These are phyloP conservation scores for Gossypium australe DNA, from an alignment of 345 rosid species.

Conservation along the genomic window DNA sequence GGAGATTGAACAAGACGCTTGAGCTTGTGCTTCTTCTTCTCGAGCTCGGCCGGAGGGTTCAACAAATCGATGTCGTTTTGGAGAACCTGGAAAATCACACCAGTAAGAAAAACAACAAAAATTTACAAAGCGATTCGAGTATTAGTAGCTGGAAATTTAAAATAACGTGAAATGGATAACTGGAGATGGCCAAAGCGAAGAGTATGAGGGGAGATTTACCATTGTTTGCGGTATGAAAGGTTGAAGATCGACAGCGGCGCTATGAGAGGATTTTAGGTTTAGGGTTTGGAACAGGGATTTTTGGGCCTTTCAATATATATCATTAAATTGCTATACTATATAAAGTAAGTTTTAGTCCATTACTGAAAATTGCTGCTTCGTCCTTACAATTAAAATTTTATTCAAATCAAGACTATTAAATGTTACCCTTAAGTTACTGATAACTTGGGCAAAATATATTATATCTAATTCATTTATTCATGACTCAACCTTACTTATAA, in stretches of 20 bases:
- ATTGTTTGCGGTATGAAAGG: neutral
- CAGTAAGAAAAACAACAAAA: neutral
- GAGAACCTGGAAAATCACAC: slow-evolving; percentile 27
- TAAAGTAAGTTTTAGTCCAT: no score
- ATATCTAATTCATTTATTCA: no score
- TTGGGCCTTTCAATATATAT: neutral
- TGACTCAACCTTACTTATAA: no score
- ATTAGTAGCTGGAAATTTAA: neutral
- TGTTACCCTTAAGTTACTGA: no score
- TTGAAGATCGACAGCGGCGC: neutral
- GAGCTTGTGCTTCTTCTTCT: slow-evolving; percentile 56
- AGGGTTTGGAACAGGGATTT: neutral
- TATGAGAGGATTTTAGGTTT: neutral
- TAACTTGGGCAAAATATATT: no score
- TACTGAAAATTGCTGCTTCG: no score
- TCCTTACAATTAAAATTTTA: no score
- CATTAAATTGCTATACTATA: no score
- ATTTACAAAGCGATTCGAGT: neutral
- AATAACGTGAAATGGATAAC: neutral
- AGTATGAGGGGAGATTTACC: neutral
- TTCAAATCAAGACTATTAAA: no score
- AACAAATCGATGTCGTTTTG: slow-evolving; percentile 49
- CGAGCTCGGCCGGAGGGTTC: slow-evolving; percentile 47
- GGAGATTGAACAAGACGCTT: slow-evolving; percentile 55
- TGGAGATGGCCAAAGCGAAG: neutral